These are phyloP conservation scores for Tylopilus cervinicoccineus DNA, from an alignment of 768 basidiomycete species.

Conservation along the genomic window DNA sequence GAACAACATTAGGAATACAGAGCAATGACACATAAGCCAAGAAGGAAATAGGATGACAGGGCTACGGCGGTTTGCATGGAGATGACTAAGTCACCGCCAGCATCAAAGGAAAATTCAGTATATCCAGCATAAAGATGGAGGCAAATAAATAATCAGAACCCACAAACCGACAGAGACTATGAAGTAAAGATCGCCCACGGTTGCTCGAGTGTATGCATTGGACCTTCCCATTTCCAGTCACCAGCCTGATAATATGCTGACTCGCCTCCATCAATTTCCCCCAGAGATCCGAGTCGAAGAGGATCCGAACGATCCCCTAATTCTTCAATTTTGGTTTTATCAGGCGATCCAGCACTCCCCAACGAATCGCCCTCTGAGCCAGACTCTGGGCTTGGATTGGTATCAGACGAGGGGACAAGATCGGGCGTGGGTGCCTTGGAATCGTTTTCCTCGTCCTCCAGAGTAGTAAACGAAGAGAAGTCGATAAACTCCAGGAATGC, in stretches of 20 bases:
- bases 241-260: slow-evolving; percentile 53
- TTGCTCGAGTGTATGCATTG: slow-evolving; percentile 61
- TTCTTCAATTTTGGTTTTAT: slow-evolving; percentile 55
- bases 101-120: slow-evolving; percentile 24
- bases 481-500: slow-evolving; percentile 57
- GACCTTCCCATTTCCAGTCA: slow-evolving; percentile 72
- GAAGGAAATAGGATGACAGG: slow-evolving; percentile 37
- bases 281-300: slow-evolving; percentile 56
- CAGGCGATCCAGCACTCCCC: slow-evolving; percentile 42
- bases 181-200: slow-evolving; percentile 66
- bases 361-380: slow-evolving; percentile 56
- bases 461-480: slow-evolving; percentile 55
- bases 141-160: slow-evolving; percentile 38
- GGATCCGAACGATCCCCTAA: slow-evolving; percentile 40
- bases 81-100: slow-evolving; percentile 31
- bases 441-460: slow-evolving; percentile 53
- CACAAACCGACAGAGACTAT: slow-evolving; percentile 27
- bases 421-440: slow-evolving; percentile 77
- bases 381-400: slow-evolving; percentile 76
- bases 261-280: slow-evolving; percentile 75
- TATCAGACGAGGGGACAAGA: slow-evolving; percentile 62
- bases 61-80: slow-evolving; percentile 24
- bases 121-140: slow-evolving; percentile 42
- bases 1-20: slow-evolving; percentile 61
- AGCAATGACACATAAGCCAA: slow-evolving; percentile 42